Percentiles rank a stretch among this genome's conserved stretches.
These are phyloP conservation scores for Leccinum disarticulatum DNA, from an alignment of 768 basidiomycete species.

Conservation along the genomic window DNA sequence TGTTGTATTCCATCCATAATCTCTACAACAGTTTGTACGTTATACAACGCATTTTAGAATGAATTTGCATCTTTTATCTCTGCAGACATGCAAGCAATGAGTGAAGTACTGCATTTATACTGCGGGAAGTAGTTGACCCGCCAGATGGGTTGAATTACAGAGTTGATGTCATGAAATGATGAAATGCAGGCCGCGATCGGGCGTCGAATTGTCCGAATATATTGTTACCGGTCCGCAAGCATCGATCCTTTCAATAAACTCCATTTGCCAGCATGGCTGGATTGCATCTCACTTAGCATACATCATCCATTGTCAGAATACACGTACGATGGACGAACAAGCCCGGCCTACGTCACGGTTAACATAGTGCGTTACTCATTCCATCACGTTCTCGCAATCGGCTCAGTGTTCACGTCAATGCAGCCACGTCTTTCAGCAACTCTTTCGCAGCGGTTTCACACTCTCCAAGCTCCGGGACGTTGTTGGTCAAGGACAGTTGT, in stretches of 20 bases:
- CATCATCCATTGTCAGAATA: not conserved
- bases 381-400: not conserved
- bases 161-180: not conserved
- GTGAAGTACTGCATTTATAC: too few species aligned
- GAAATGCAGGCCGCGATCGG: not conserved
- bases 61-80: constrained; percentile 11
- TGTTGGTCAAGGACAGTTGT: constrained; percentile 58
- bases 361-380: constrained; percentile 25
- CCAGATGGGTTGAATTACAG: too few species aligned
- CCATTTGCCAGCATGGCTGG: not conserved
- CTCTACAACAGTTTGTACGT: constrained; percentile 28
- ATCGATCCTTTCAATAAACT: not conserved
- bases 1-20: constrained; percentile 33
- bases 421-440: constrained; percentile 43
- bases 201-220: not conserved
- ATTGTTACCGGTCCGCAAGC: not conserved
- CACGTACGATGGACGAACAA: constrained; percentile 25
- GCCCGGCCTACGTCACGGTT: constrained; percentile 24
- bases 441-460: constrained; percentile 53
- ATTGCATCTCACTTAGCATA: not conserved
- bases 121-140: too few species aligned
- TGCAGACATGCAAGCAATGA: not conserved
- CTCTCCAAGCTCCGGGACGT: constrained; percentile 68
- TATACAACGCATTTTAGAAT: constrained; percentile 33
- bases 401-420: constrained; percentile 6